Evolutionary conservation across 1,284 basidiomycete genomes (phyloP).

Genomic region (Leccinum cinnamomeum): DNA sequence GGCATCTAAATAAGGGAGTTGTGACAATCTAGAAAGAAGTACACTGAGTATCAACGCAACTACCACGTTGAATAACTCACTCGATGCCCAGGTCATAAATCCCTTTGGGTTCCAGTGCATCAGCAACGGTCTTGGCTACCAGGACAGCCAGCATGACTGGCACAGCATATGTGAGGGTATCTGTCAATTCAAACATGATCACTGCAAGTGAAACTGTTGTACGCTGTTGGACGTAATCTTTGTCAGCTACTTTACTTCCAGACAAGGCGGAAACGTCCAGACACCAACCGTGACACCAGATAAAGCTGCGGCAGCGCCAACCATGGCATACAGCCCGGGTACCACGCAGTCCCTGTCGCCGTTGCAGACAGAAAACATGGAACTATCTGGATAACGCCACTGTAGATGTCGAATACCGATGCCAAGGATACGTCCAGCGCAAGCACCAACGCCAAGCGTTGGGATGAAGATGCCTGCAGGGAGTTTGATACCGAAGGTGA

Average conservation of each 20-base stretch:
- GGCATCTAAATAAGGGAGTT: constrained; percentile 89
- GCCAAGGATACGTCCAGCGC: constrained; percentile 88
- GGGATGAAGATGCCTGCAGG: constrained; percentile 98
- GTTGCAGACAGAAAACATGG: constrained; percentile 67
- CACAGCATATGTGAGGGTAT: constrained; percentile 91
- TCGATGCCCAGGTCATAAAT: constrained; percentile 97
- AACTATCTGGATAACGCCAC: constrained; percentile 59
- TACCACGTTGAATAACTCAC: constrained; percentile 37
- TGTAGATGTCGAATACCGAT: constrained; percentile 82
- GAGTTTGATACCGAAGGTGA: constrained; percentile 94
- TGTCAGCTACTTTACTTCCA: constrained; percentile 12
- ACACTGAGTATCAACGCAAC: not conserved
- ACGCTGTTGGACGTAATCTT: constrained; percentile 44
- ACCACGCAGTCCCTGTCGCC: constrained; percentile 71
- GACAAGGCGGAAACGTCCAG: constrained; percentile 2
- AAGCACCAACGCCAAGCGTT: constrained; percentile 95
- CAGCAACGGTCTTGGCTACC: constrained; percentile 91
- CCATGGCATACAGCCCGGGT: constrained; percentile 90
- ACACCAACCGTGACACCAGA: constrained; percentile 81
- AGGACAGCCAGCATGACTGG: constrained; percentile 92
- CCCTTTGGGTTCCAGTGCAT: constrained; percentile 90
- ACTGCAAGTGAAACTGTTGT: constrained; percentile 93
- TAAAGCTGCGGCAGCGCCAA: constrained; percentile 85
- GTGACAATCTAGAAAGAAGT: constrained; percentile 46
- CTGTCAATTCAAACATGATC: constrained; percentile 98